A percentile compares a stretch with the other conserved stretches of the same genome.
phyloP scores from a whole-genome alignment of 805 yeast species.

The Jamesozyma rosinii region DNA sequence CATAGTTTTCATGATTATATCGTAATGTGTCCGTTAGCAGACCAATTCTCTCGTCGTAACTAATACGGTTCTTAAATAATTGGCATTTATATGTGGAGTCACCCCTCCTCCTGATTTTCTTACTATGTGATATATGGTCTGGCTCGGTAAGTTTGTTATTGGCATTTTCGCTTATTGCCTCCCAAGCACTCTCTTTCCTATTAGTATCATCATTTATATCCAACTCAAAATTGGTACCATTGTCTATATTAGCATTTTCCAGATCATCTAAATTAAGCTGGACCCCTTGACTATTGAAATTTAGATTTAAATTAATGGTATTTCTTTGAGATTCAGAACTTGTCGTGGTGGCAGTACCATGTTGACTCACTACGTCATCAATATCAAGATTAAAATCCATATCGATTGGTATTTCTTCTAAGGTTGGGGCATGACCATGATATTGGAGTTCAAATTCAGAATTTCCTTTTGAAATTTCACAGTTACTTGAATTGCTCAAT shows the following conservation, averaged over 20 bases:
- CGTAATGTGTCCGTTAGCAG: slow-evolving; percentile 21
- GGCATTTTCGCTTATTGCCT: slow-evolving; percentile 3
- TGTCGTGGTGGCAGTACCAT: slow-evolving; percentile 14
- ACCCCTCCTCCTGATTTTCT: background rate
- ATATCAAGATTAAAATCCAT: slow-evolving; percentile 24
- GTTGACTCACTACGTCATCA: slow-evolving; percentile 24
- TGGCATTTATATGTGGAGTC: no score
- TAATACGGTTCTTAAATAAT: background rate
- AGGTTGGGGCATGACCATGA: background rate
- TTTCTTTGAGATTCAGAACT: slow-evolving; percentile 2
- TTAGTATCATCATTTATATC: slow-evolving; percentile 3
- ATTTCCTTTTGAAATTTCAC: slow-evolving; percentile 4
- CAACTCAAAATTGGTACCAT: slow-evolving; percentile 8
- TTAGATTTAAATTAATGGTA: background rate
- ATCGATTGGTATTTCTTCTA: slow-evolving; percentile 15
- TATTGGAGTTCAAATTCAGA: background rate
- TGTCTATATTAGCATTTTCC: background rate
- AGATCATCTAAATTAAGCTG: background rate
- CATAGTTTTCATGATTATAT: slow-evolving; percentile 16
- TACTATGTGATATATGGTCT: background rate
- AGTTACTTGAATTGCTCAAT: slow-evolving; percentile 15
- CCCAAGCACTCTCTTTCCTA: slow-evolving; percentile 1
- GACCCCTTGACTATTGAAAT: background rate
- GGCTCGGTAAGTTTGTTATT: background rate
- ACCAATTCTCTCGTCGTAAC: slow-evolving; percentile 20